Evolutionary conservation across 257 asterid species (phyloP).

Genomic region (Forsythia suspensa): DNA sequence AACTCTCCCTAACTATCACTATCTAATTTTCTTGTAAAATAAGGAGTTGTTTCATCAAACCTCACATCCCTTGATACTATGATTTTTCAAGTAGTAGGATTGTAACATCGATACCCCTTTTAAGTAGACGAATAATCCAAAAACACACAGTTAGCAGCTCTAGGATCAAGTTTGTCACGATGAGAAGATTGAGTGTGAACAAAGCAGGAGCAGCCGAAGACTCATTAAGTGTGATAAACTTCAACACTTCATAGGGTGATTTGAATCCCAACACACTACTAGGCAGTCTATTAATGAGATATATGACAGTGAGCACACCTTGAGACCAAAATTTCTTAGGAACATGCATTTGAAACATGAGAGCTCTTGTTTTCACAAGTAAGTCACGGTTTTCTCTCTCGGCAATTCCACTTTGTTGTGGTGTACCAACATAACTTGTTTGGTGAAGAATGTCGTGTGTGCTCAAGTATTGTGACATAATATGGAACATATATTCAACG

Average conservation of each 20-base stretch:
- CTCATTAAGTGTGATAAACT: too few relatives aligned
- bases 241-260: background rate
- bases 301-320: background rate
- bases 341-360: background rate
- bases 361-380: background rate
- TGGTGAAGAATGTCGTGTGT: background rate
- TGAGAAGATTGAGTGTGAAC: background rate
- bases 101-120: background rate
- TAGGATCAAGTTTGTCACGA: background rate
- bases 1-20: too few relatives aligned
- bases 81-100: background rate
- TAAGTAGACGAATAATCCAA: background rate
- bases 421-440: background rate
- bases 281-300: background rate
- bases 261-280: background rate
- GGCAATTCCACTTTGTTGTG: background rate
- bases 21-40: too few relatives aligned
- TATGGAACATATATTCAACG: too few relatives aligned
- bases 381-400: background rate
- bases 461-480: too few relatives aligned
- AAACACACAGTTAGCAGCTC: background rate
- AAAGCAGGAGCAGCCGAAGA: background rate
- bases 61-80: background rate
- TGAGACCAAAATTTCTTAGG: background rate
- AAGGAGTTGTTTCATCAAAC: background rate